Evolutionary conservation across 176 grass and related monocot species (phyloP).

Genomic region (Chloris gayana): DNA sequence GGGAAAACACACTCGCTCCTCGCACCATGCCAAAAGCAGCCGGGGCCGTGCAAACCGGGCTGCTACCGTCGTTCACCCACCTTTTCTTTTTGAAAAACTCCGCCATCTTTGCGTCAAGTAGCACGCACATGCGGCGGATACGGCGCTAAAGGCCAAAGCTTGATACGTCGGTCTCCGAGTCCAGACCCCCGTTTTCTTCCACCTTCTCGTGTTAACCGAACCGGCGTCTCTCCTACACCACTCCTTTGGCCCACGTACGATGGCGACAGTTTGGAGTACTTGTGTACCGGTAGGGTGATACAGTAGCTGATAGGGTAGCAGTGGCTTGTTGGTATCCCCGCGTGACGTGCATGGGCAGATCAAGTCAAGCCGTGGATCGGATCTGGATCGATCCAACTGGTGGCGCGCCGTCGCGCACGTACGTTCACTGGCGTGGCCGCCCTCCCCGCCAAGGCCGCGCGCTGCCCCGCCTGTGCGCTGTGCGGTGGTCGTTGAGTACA

Average conservation of each 20-base stretch:
- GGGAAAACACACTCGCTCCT: background rate
- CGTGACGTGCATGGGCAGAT: background rate
- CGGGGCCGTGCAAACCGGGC: background rate
- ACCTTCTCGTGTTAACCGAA: background rate
- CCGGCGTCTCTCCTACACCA: background rate
- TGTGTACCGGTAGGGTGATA: background rate
- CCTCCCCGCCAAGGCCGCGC: background rate
- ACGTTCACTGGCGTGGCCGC: background rate
- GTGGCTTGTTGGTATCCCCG: background rate
- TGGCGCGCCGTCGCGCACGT: conserved; percentile 9
- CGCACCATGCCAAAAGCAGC: background rate
- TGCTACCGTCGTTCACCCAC: background rate
- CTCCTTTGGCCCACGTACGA: background rate
- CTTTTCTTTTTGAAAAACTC: background rate
- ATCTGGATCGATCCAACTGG: background rate
- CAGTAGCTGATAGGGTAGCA: too few relatives aligned
- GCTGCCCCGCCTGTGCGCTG: too few relatives aligned
- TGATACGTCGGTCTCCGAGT: background rate
- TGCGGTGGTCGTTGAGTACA: too few relatives aligned
- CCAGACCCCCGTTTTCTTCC: background rate
- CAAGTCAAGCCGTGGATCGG: background rate
- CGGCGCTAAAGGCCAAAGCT: background rate
- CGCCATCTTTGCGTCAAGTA: background rate
- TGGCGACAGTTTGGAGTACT: background rate
- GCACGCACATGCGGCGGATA: background rate